Evolutionary conservation across 2,329 filamentous ascomycete genomes (phyloP), one percentile per base, ranked within the genome.

Genomic region (Pezicula carpinea): DNA sequence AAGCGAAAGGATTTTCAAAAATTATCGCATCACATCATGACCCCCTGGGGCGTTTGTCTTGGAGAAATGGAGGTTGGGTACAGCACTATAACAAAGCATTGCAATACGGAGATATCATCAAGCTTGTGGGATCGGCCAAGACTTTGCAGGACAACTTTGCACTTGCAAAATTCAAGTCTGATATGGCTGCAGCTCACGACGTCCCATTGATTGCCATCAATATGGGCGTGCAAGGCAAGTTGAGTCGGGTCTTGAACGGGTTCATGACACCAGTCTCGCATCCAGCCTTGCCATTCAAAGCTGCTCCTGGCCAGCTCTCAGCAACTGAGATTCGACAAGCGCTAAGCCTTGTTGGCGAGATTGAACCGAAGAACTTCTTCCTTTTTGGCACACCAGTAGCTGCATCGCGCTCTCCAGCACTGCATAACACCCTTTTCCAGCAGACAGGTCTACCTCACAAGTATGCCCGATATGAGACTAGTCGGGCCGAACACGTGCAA

Each of bases 1-100:
- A 84, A 46, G 66, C 67, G 5, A 79, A 88, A 64, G 83, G 85
- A 2, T 76, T 79, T 54, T 89, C 89, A 1, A 85, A 83, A 52
- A 87, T 99, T 61, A 95, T 99, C 58, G 90, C 92, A 7, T 99
- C 93, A 0, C 92, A 99, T 64, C 93, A 99, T 64, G 93, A 99
- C 64, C 88, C 90, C 0, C 70, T 78, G 47, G 85, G 85, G 7
- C 73, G 76, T 18, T 73, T 97, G 15, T 92, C 88, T 2, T 99
- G 93, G 93, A 83, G 76, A 54, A 91, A 95, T 57, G 89, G 88
- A n/a, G 89, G 88, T 0, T 99, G 93, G 92, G 83, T 93, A 47
- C 78, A 84, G 22, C 85, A 83, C 68, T 97, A 95, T 74, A 96
- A 96, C 68, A 83, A 82, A 60, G 92, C 92, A 14, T 72, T 96